These are phyloP conservation scores for Allomyces arbusculus DNA, from an alignment of 192 early-diverging fungal genomes.

Conservation along the genomic window DNA sequence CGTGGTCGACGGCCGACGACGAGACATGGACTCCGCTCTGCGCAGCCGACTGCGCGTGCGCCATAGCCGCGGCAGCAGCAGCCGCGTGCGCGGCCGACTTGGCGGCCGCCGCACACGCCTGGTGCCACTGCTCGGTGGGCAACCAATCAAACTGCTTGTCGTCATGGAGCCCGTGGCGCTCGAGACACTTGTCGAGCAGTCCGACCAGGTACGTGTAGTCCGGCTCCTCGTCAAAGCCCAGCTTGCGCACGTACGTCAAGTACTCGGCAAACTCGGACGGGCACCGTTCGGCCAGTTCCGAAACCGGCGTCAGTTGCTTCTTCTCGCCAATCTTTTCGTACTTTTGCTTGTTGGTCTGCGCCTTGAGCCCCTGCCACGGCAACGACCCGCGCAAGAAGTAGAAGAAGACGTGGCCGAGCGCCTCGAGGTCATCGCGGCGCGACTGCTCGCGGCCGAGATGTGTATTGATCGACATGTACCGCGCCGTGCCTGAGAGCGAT, in stretches of 20 bases:
- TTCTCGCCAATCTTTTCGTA: slow-evolving; percentile 99
- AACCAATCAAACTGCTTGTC: slow-evolving; percentile 97
- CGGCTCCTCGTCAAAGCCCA: slow-evolving; percentile 91
- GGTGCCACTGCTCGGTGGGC: not conserved
- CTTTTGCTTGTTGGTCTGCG: slow-evolving; percentile 95
- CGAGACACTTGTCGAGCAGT: slow-evolving; percentile 59
- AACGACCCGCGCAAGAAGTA: slow-evolving; percentile 86
- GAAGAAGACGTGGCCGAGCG: slow-evolving; percentile 95
- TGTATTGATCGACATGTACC: slow-evolving; percentile 99
- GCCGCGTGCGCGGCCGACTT: too few relatives aligned
- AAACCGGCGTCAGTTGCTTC: slow-evolving; percentile 78
- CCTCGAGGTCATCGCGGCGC: slow-evolving; percentile 88
- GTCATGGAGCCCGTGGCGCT: slow-evolving; percentile 49
- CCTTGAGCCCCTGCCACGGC: slow-evolving; percentile 96
- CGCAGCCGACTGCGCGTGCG: too few relatives aligned
- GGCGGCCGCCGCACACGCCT: not conserved
- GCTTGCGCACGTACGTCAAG: slow-evolving; percentile 69
- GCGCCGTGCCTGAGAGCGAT: slow-evolving; percentile 80
- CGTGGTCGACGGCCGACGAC: too few relatives aligned
- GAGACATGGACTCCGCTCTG: too few relatives aligned
- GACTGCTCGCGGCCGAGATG: slow-evolving; percentile 95
- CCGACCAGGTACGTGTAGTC: slow-evolving; percentile 85
- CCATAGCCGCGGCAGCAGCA: too few relatives aligned
- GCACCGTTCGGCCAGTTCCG: slow-evolving; percentile 75
- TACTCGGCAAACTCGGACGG: slow-evolving; percentile 87